Base-by-base conservation (phyloP, 306 rosid genomes). In the Glycine soja region DNA sequence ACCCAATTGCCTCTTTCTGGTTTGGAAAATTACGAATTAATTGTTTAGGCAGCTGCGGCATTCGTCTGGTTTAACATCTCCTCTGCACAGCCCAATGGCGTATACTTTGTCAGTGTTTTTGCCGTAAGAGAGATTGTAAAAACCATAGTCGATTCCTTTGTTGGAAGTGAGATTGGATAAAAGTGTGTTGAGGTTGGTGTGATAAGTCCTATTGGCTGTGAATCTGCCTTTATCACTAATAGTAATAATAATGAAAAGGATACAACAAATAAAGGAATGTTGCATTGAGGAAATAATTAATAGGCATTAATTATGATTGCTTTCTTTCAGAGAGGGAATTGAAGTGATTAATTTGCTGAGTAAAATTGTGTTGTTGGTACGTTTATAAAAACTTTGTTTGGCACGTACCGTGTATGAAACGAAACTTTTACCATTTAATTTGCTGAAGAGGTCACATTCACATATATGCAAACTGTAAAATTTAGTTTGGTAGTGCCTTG, bases 111-210 rank as follows among this genome's bases (percentile, higher is more conserved):
- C 69, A 1, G 74, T 5, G 12, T 32, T 2, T 32, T 66, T 1
- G 5, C 89, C 87, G 3, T 76, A 42, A 0, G 89, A 80, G 46
- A n/a, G 30, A 52, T 73, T 80, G 75, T 80, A 80, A 81, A 80
- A 86, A 6, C 89, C 87, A 3, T 83, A 80, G 45, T 51, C 18
- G 4, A 58, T 80, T 50, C 59, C 3, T 13, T 30, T 80, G 83
- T 80, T 16, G 52, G 87, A 80, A 51, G 42, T 12, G 48, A 86
- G 52, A 3, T 19, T 59, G 32, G 74, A 46, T 9, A 86, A n/a
- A 18, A 86, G 71, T 2, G 70, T 14, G 5, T 58, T 10, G 34
- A 74, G 89, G 56, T 80, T 83, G 42, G 14, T 36, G 0, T 42
- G 4, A 15, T 79, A 83, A 76, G 78, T 53, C 15, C 69, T 63